These are phyloP conservation scores for Arabis hirsuta DNA, from an alignment of 345 rosid genomes.

Conservation along the genomic window DNA sequence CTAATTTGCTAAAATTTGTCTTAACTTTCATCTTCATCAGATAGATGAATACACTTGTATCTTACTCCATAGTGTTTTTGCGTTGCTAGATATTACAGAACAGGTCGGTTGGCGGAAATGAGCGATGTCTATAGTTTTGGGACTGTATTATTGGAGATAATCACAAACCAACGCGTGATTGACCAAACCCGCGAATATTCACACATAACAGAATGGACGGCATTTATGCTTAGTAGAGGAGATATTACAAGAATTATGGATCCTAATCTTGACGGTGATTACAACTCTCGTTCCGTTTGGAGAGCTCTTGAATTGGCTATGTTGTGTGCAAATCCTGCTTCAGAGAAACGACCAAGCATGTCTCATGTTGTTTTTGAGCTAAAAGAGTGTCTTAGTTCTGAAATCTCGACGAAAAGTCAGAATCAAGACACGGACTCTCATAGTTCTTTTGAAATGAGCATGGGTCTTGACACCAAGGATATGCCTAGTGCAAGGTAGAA, in stretches of 20 bases:
- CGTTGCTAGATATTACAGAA: slow-evolving; percentile 26
- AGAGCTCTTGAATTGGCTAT: slow-evolving; percentile 51
- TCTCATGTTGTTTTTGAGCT: slow-evolving; percentile 41
- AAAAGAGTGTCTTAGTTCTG: slow-evolving; percentile 41
- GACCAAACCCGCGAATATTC: slow-evolving; percentile 19
- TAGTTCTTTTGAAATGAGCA: slow-evolving; percentile 9
- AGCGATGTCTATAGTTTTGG: slow-evolving; percentile 62
- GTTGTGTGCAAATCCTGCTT: slow-evolving; percentile 43
- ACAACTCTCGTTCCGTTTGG: slow-evolving; percentile 46
- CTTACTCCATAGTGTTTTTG: not conserved
- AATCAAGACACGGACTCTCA: slow-evolving; percentile 19
- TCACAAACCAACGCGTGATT: slow-evolving; percentile 49
- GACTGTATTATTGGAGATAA: slow-evolving; percentile 51
- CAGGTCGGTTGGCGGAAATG: slow-evolving; percentile 43
- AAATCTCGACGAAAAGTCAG: slow-evolving; percentile 8
- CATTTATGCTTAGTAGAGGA: slow-evolving; percentile 41
- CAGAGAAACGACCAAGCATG: slow-evolving; percentile 49
- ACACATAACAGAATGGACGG: slow-evolving; percentile 46
- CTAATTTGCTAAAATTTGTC: not conserved
- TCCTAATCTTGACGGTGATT: slow-evolving; percentile 46
- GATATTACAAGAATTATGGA: slow-evolving; percentile 48
- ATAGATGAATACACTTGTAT: not conserved
- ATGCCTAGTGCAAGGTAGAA: slow-evolving; percentile 24
- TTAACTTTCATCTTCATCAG: not conserved
- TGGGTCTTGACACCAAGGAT: not conserved